These are phyloP conservation scores for Metschnikowia dekortorum DNA, from an alignment of 805 yeast species.

Conservation along the genomic window DNA sequence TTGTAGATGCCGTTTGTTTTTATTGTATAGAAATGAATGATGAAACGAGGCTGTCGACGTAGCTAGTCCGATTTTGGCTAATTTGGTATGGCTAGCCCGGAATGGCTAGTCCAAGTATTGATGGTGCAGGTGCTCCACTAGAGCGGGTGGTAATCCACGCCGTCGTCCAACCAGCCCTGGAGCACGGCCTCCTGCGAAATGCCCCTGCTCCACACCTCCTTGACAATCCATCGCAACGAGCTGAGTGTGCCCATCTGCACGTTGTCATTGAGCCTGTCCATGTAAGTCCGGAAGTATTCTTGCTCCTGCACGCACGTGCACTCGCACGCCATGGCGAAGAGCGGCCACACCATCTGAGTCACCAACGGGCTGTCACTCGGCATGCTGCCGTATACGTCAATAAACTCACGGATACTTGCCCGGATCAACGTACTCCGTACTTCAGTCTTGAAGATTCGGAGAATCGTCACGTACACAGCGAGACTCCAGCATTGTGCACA, in stretches of 20 bases:
- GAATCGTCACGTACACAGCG: conserved; percentile 27
- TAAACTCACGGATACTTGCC: conserved; percentile 42
- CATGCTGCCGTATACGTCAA: conserved; percentile 43
- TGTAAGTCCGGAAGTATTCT: conserved; percentile 23
- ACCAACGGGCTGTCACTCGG: conserved; percentile 44
- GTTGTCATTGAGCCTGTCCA: conserved; percentile 41
- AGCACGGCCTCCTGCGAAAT: conserved; percentile 42
- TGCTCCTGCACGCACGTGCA: conserved; percentile 33
- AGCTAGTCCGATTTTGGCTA: too few relatives aligned
- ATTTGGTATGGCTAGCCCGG: too few relatives aligned
- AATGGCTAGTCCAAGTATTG: too few relatives aligned
- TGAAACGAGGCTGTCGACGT: conserved; percentile 3
- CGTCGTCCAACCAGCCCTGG: conserved; percentile 44
- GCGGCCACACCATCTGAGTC: conserved; percentile 64
- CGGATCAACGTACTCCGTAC: conserved; percentile 24
- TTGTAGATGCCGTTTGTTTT: conserved; percentile 49
- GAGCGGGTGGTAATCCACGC: conserved; percentile 47
- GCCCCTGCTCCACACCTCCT: conserved; percentile 45
- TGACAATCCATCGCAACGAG: conserved; percentile 39
- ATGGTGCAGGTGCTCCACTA: conserved; percentile 5
- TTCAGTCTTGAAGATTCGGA: conserved; percentile 25
- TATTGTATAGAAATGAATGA: conserved; percentile 22
- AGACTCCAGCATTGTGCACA: conserved; percentile 58
- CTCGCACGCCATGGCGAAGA: conserved; percentile 47
- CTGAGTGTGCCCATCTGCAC: conserved; percentile 53